A percentile compares a stretch with the other conserved stretches of the same genome.
Evolutionary conservation across 345 rosid species (phyloP).

Genomic region (Pistacia vera): DNA sequence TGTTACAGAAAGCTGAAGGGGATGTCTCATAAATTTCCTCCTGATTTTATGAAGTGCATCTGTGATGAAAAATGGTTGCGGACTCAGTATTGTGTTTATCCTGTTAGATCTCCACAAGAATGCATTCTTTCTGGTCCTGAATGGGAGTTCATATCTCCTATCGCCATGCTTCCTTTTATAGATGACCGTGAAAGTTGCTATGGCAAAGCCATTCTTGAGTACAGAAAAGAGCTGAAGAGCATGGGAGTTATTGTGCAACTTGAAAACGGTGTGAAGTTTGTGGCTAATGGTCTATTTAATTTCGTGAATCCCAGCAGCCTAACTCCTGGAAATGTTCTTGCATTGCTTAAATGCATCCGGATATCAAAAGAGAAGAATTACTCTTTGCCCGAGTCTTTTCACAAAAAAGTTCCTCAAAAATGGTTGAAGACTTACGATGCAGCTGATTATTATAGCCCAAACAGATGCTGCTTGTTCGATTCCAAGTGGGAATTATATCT

Average conservation of each 20-base stretch:
- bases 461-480: slow-evolving; percentile 47
- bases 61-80: slow-evolving; percentile 54
- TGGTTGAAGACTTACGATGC: slow-evolving; percentile 67
- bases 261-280: slow-evolving; percentile 50
- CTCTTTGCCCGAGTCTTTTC: slow-evolving; percentile 35
- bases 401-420: slow-evolving; percentile 31
- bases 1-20: slow-evolving; percentile 44
- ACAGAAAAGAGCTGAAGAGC: slow-evolving; percentile 45
- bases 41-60: slow-evolving; percentile 36
- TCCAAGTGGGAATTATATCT: slow-evolving; percentile 34
- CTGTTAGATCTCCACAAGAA: slow-evolving; percentile 42
- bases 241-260: slow-evolving; percentile 46
- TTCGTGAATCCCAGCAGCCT: slow-evolving; percentile 32
- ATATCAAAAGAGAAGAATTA: slow-evolving; percentile 23
- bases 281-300: slow-evolving; percentile 40
- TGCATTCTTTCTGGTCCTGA: slow-evolving; percentile 59
- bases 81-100: slow-evolving; percentile 52
- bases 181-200: slow-evolving; percentile 50
- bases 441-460: slow-evolving; percentile 56
- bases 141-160: slow-evolving; percentile 56
- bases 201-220: slow-evolving; percentile 48
- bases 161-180: slow-evolving; percentile 60
- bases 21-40: slow-evolving; percentile 21
- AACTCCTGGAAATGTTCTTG: slow-evolving; percentile 31
- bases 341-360: slow-evolving; percentile 51